Evolutionary conservation across 441 rosid species (phyloP).

Genomic region (Hura crepitans): DNA sequence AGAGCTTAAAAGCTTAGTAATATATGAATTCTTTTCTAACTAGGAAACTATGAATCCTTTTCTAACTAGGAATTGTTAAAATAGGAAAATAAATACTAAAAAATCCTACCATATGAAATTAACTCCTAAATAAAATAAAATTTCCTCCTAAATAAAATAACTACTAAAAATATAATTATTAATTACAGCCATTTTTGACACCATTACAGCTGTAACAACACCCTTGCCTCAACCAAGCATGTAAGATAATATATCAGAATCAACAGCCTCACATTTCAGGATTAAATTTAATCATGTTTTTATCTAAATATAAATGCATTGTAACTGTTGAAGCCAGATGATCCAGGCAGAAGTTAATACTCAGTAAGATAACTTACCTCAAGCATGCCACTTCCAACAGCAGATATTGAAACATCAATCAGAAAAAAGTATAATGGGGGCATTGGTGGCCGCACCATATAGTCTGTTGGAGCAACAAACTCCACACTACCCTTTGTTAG

Average conservation of each 20-base stretch:
- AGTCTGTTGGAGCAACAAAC: slow-evolving; percentile 95
- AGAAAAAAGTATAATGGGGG: slow-evolving; percentile 94
- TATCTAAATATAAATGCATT: not conserved
- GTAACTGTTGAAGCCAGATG: slow-evolving; percentile 1
- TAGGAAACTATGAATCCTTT: no score
- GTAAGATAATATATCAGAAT: slow-evolving; percentile 1
- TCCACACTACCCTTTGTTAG: slow-evolving; percentile 93
- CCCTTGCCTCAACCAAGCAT: not conserved
- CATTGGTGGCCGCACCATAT: slow-evolving; percentile 99
- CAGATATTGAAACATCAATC: slow-evolving; percentile 88
- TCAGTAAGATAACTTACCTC: slow-evolving; percentile 58
- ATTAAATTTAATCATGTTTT: not conserved
- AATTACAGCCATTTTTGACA: no score
- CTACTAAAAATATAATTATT: no score
- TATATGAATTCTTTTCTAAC: no score
- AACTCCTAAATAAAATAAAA: no score
- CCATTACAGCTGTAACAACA: no score
- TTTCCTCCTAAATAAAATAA: no score
- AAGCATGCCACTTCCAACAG: slow-evolving; percentile 88
- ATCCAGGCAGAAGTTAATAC: slow-evolving; percentile 17
- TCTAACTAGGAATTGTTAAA: no score
- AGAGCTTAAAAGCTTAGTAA: no score
- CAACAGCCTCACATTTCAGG: slow-evolving; percentile 1
- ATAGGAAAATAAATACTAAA: no score
- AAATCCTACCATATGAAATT: no score